phyloP scores from a whole-genome alignment of 176 grass and related monocot genomes.

The Areca catechu region DNA sequence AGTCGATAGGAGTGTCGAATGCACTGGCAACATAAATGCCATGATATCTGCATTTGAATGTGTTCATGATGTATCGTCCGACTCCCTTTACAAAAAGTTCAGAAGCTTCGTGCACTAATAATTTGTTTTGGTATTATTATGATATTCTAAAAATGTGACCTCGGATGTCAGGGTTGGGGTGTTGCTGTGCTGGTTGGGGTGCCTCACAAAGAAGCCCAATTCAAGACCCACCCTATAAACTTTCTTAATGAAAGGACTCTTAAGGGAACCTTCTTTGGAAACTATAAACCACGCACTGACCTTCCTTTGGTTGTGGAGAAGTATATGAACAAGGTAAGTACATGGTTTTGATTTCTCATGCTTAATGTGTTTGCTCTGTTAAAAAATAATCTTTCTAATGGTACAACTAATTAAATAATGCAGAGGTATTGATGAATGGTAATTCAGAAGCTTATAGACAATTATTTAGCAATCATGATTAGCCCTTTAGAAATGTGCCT shows the following conservation, averaged over 20 bases:
- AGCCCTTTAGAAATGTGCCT: too few species aligned
- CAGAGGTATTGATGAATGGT: too few species aligned
- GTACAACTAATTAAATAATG: too few species aligned
- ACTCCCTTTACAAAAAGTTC: background rate
- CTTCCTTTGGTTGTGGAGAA: background rate
- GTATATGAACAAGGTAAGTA: constrained; percentile 1
- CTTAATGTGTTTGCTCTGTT: too few species aligned
- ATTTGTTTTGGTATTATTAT: too few species aligned
- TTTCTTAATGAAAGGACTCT: constrained; percentile 6
- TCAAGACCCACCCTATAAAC: constrained; percentile 8
- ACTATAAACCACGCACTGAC: background rate
- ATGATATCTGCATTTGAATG: constrained; percentile 1
- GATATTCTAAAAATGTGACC: too few species aligned
- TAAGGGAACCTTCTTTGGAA: constrained; percentile 6
- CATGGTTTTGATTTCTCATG: background rate
- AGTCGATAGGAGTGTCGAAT: constrained; percentile 3
- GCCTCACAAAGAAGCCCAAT: constrained; percentile 1
- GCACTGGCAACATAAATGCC: background rate
- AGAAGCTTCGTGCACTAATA: background rate
- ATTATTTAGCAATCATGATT: too few species aligned
- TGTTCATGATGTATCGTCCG: background rate
- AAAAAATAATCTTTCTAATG: too few species aligned
- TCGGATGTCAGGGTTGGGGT: background rate
- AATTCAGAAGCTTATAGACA: too few species aligned
- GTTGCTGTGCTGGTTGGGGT: constrained; percentile 2